These are phyloP conservation scores for Chaetomidium leptoderma DNA, from an alignment of 495 filamentous ascomycete species.

Conservation along the genomic window DNA sequence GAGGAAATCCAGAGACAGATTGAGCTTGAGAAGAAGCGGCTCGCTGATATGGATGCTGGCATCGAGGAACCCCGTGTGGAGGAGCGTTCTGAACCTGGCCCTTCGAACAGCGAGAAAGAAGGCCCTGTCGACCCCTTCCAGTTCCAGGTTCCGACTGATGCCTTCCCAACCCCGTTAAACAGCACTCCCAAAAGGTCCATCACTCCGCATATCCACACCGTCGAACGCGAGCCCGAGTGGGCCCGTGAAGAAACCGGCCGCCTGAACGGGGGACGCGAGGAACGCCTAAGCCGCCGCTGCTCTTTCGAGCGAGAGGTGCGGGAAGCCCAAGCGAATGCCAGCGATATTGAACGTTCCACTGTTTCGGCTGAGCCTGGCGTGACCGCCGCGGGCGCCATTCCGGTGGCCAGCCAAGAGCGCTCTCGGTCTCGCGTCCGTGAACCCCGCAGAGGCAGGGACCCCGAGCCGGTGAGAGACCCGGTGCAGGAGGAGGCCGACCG, in stretches of 20 bases:
- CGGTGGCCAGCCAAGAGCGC: conserved; percentile 31
- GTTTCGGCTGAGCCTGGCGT: conserved; percentile 34
- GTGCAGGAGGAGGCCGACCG: conserved; percentile 50
- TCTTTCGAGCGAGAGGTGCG: conserved; percentile 39
- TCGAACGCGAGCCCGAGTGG: conserved; percentile 42
- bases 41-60: conserved; percentile 17
- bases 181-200: conserved; percentile 33
- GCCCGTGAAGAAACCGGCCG: background rate
- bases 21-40: conserved; percentile 27
- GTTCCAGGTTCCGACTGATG: conserved; percentile 47
- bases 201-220: conserved; percentile 42
- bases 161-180: conserved; percentile 40
- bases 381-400: conserved; percentile 36
- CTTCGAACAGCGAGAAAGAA: conserved; percentile 21
- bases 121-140: conserved; percentile 49
- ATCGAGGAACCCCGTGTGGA: background rate
- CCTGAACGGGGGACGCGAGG: conserved; percentile 19
- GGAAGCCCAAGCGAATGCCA: conserved; percentile 32
- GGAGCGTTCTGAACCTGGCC: conserved; percentile 2
- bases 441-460: conserved; percentile 21
- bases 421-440: conserved; percentile 15
- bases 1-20: conserved; percentile 30
- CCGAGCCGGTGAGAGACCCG: conserved; percentile 35
- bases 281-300: conserved; percentile 39
- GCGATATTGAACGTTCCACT: conserved; percentile 37